A percentile compares a stretch with the other conserved stretches of the same genome.
phyloP scores from a whole-genome alignment of 225 moss, liverwort and hornwort species.

The Bryoerythrophyllum caledonicum region DNA sequence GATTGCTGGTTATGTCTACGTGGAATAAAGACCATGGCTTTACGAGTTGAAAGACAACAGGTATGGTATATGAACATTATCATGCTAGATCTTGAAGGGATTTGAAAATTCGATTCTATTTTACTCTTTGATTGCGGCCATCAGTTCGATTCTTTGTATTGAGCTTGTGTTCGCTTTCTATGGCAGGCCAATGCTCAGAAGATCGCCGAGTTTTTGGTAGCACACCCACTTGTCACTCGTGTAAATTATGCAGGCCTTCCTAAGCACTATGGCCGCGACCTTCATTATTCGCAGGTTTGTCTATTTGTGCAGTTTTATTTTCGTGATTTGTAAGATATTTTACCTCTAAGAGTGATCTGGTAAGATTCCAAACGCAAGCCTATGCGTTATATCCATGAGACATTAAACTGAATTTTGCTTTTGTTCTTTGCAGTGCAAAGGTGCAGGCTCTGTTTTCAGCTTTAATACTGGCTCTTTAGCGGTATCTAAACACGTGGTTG shows the following conservation, averaged over 20 bases:
- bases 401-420: conserved; percentile 2
- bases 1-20: conserved; percentile 86
- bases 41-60: conserved; percentile 83
- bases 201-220: conserved; percentile 75
- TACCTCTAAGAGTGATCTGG: background rate
- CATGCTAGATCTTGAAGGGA: background rate
- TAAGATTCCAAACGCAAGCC: conserved; percentile 3
- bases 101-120: background rate
- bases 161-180: conserved; percentile 24
- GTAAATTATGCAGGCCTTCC: conserved; percentile 92
- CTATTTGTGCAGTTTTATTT: conserved; percentile 1
- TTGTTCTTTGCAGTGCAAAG: conserved; percentile 61
- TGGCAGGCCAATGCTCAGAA: conserved; percentile 79
- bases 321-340: background rate
- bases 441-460: conserved; percentile 87
- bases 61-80: conserved; percentile 16
- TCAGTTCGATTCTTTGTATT: conserved; percentile 15
- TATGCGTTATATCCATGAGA: conserved; percentile 3
- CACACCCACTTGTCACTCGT: conserved; percentile 56
- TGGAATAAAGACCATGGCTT: conserved; percentile 80
- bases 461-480: conserved; percentile 61
- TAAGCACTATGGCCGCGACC: conserved; percentile 64
- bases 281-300: conserved; percentile 90
- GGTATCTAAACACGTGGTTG: conserved; percentile 83
- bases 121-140: background rate